Evolutionary conservation across 768 basidiomycete genomes (phyloP).

Genomic region (Lactarius hengduanensis): DNA sequence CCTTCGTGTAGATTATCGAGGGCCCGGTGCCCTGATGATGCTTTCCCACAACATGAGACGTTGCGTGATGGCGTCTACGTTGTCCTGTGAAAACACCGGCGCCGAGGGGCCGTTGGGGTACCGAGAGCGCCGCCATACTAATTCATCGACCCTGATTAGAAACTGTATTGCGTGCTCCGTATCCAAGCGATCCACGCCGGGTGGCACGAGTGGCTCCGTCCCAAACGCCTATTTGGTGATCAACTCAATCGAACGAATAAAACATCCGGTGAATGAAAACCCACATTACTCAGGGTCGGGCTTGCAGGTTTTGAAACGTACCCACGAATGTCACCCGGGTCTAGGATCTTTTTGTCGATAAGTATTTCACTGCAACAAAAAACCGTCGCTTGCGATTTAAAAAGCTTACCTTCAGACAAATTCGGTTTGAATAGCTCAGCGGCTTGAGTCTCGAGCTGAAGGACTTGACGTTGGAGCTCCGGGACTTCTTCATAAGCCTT

Average conservation of each 20-base stretch:
- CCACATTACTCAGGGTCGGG: constrained; percentile 9
- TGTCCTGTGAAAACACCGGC: constrained; percentile 25
- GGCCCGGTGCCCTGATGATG: constrained; percentile 24
- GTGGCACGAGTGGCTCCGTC: background rate
- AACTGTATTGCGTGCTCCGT: constrained; percentile 26
- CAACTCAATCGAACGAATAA: background rate
- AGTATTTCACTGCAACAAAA: background rate
- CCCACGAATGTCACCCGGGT: constrained; percentile 5
- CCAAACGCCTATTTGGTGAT: constrained; percentile 19
- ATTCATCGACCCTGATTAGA: constrained; percentile 25
- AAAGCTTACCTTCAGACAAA: background rate
- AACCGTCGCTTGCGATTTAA: background rate
- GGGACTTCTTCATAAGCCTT: constrained; percentile 23
- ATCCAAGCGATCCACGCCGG: constrained; percentile 8
- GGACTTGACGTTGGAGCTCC: constrained; percentile 15
- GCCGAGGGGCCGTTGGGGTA: constrained; percentile 20
- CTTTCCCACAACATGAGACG: constrained; percentile 29
- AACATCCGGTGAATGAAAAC: constrained; percentile 4
- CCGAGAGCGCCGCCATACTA: constrained; percentile 28
- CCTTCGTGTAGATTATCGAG: constrained; percentile 10
- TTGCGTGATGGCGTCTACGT: constrained; percentile 23
- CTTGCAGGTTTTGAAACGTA: background rate
- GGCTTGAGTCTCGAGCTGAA: constrained; percentile 13
- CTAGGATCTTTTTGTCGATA: background rate
- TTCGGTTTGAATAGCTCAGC: constrained; percentile 10